These are phyloP conservation scores for Acanthamoeba quina DNA, from an alignment of 208 protist genomes.

Conservation along the genomic window DNA sequence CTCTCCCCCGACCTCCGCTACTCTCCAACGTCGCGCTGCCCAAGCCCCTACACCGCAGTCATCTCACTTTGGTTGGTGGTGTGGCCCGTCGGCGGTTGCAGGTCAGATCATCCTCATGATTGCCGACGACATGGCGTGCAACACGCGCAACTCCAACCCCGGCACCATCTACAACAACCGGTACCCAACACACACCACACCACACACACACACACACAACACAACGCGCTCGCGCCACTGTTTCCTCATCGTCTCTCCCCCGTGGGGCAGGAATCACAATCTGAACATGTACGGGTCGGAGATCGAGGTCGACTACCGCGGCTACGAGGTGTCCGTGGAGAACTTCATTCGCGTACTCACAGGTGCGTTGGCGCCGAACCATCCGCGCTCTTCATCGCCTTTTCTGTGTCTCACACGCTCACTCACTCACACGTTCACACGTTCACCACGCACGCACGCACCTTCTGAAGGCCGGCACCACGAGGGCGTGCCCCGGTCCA, in stretches of 20 bases:
- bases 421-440: too few species aligned
- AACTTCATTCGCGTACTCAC: constrained; percentile 96
- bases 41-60: background rate
- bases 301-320: constrained; percentile 97
- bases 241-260: background rate
- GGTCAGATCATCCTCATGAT: constrained; percentile 96
- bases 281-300: constrained; percentile 90
- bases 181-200: background rate
- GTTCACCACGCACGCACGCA: too few species aligned
- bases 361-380: constrained; percentile 76
- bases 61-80: too few species aligned
- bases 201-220: background rate
- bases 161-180: constrained; percentile 61
- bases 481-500: constrained; percentile 93
- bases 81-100: background rate
- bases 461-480: constrained; percentile 90
- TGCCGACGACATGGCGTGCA: constrained; percentile 98
- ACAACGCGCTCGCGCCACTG: background rate
- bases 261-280: constrained; percentile 36
- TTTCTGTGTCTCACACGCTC: background rate
- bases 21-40: background rate
- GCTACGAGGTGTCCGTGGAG: constrained; percentile 97
- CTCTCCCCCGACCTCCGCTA: background rate
- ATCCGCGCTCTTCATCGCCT: background rate
- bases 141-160: constrained; percentile 96